phyloP scores from a whole-genome alignment of 176 grass and related monocot species.

The Paspalum vaginatum region DNA sequence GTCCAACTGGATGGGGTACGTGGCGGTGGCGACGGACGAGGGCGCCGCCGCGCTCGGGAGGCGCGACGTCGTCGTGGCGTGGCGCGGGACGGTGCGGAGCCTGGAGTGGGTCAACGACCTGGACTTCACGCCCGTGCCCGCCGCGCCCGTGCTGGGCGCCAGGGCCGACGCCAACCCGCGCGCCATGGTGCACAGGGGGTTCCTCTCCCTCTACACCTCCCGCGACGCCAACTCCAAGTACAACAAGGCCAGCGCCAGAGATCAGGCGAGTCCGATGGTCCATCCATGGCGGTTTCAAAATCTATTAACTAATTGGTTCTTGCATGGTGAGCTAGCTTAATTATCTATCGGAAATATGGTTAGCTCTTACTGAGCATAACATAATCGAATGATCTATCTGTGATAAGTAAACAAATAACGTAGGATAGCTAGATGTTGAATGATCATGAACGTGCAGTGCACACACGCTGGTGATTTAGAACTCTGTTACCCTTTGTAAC shows the following conservation, averaged over 20 bases:
- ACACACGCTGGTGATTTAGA: no score
- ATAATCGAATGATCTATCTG: no score
- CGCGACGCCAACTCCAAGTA: neutral
- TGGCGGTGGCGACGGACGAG: neutral
- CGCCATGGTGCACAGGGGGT: neutral
- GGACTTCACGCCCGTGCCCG: neutral
- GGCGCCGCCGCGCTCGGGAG: neutral
- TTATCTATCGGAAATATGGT: no score
- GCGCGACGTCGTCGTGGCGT: neutral
- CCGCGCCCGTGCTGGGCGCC: neutral
- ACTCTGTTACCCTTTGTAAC: no score
- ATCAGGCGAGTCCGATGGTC: neutral
- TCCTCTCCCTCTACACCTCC: neutral
- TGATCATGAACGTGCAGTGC: no score
- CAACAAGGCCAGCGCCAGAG: conserved; percentile 1
- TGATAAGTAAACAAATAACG: no score
- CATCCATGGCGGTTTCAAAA: neutral
- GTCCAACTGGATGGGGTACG: conserved; percentile 1
- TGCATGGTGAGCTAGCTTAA: no score
- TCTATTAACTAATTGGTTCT: no score
- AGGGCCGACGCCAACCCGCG: neutral
- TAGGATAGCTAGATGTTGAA: no score
- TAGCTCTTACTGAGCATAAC: no score
- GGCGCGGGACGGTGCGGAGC: neutral
- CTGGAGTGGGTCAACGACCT: conserved; percentile 4